phyloP scores from a whole-genome alignment of 495 filamentous ascomycete genomes.

The Staphylotrichum tortipilum region DNA sequence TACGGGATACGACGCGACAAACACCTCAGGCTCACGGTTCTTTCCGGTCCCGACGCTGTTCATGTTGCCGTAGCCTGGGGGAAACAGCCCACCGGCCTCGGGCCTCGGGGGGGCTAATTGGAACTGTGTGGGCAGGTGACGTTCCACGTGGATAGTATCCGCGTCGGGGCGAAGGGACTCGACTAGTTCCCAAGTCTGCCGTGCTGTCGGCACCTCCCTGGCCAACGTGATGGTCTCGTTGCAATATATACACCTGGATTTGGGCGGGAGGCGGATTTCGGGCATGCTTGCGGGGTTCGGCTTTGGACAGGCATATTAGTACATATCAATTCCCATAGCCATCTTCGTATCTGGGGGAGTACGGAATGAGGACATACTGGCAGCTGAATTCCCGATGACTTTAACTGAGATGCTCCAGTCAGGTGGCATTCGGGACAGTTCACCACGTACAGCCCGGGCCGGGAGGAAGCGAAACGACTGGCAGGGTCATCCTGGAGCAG shows the following conservation, averaged over 20 bases:
- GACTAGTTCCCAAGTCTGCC: constrained; percentile 26
- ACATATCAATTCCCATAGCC: background rate
- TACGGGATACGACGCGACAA: background rate
- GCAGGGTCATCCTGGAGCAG: constrained; percentile 25
- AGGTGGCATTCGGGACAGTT: constrained; percentile 27
- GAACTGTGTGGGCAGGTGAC: constrained; percentile 27
- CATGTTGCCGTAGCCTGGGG: constrained; percentile 10
- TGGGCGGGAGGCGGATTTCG: constrained; percentile 17
- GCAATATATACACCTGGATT: constrained; percentile 23
- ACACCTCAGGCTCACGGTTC: background rate
- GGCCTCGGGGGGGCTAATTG: constrained; percentile 22
- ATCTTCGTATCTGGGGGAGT: no score
- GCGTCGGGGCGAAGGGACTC: constrained; percentile 25
- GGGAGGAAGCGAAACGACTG: constrained; percentile 14
- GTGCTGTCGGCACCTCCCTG: constrained; percentile 23
- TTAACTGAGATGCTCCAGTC: constrained; percentile 26
- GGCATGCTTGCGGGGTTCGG: constrained; percentile 3
- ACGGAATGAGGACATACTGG: constrained; percentile 12
- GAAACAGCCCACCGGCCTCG: constrained; percentile 15
- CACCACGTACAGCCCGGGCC: constrained; percentile 24
- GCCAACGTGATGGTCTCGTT: constrained; percentile 20
- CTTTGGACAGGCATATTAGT: constrained; percentile 9
- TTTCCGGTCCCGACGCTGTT: background rate
- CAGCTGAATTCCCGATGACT: constrained; percentile 13
- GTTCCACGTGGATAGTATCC: constrained; percentile 29